Evolutionary conservation across 306 rosid genomes (phyloP).

Genomic region (Cyclanthera cordifolia): DNA sequence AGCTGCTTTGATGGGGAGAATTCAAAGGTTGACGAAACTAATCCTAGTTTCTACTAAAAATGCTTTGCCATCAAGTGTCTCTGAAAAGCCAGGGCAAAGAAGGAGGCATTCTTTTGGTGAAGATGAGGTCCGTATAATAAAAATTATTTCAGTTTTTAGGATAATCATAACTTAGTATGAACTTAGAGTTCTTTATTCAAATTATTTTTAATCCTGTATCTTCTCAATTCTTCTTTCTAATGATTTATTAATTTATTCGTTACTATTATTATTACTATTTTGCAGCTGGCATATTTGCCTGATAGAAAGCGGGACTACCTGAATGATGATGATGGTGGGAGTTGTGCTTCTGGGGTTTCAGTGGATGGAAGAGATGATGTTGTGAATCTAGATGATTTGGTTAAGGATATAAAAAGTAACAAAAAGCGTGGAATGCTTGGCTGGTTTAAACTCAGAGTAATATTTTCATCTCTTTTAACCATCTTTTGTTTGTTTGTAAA

Average conservation of each 20-base stretch:
- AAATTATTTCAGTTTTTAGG: background rate
- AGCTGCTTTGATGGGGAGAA: conserved; percentile 87
- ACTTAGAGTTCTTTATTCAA: background rate
- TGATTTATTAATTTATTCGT: background rate
- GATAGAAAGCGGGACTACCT: conserved; percentile 56
- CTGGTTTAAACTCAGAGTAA: conserved; percentile 70
- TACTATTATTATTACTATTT: conserved; percentile 16
- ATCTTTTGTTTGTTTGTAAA: background rate
- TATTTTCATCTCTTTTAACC: conserved; percentile 13
- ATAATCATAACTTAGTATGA: background rate
- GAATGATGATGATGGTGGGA: conserved; percentile 53
- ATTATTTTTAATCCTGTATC: background rate
- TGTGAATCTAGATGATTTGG: conserved; percentile 57
- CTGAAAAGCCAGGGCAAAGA: conserved; percentile 48
- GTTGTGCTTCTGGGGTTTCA: conserved; percentile 51
- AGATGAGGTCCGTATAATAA: conserved; percentile 56
- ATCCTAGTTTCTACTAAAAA: conserved; percentile 74
- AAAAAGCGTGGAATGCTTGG: conserved; percentile 68
- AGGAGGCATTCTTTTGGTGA: conserved; percentile 88
- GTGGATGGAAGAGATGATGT: conserved; percentile 45
- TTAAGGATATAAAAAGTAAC: conserved; percentile 52
- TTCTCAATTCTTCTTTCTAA: background rate
- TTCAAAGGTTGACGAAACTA: conserved; percentile 73
- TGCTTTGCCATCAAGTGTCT: conserved; percentile 40
- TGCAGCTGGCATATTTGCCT: conserved; percentile 82